These are phyloP conservation scores for Cicer bijugum DNA, from an alignment of 306 rosid species.

Conservation along the genomic window DNA sequence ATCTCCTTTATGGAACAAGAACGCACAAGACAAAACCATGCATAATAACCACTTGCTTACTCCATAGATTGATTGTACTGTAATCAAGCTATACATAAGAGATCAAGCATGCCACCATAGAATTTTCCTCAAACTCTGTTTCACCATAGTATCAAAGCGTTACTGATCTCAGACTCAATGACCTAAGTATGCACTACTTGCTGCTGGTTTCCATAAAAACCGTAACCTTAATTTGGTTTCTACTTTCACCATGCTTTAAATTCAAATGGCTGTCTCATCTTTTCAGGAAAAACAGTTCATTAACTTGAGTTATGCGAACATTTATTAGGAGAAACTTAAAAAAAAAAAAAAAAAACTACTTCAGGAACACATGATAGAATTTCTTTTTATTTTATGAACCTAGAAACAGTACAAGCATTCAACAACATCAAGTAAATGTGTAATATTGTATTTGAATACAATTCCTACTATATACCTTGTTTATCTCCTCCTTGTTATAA, in stretches of 20 bases:
- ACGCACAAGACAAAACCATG: neutral
- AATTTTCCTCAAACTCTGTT: neutral
- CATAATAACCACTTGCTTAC: constrained; percentile 6
- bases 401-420: constrained; percentile 32
- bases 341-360: neutral
- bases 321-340: constrained; percentile 6
- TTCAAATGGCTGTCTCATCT: neutral
- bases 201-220: neutral
- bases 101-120: neutral
- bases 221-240: neutral
- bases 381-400: constrained; percentile 23
- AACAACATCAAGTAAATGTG: constrained; percentile 34
- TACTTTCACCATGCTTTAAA: neutral
- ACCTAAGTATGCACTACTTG: constrained; percentile 2
- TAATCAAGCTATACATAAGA: constrained; percentile 8
- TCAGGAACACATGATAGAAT: constrained; percentile 2
- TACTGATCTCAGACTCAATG: neutral
- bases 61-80: neutral
- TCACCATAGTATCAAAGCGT: neutral
- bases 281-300: neutral
- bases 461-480: constrained; percentile 62
- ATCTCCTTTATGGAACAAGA: constrained; percentile 22
- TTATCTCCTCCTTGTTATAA: constrained; percentile 92
- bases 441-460: constrained; percentile 36
- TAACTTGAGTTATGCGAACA: constrained; percentile 31